Evolutionary conservation across 306 rosid genomes (phyloP).

Genomic region (Castanea crenata): DNA sequence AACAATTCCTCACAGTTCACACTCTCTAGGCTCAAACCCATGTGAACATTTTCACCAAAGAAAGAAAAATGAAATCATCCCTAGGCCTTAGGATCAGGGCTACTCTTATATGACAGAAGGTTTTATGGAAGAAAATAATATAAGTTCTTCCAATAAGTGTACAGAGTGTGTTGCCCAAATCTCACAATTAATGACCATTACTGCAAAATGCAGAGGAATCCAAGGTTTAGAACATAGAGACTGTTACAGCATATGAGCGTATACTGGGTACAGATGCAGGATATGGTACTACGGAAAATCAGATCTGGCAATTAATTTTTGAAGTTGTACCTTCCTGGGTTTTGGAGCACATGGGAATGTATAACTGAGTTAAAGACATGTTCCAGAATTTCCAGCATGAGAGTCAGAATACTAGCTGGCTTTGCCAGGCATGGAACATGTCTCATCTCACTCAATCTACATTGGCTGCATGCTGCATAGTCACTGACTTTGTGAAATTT

Average conservation of each 20-base stretch:
- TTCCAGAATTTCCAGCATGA: neutral
- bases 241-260: neutral
- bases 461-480: neutral
- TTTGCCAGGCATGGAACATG: neutral
- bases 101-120: no score
- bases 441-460: neutral
- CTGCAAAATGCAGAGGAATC: conserved; percentile 10
- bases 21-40: neutral
- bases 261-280: neutral
- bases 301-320: conserved; percentile 10
- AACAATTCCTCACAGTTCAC: neutral
- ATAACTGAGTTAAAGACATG: neutral
- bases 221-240: neutral
- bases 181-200: neutral
- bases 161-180: neutral
- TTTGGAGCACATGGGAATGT: conserved; percentile 16
- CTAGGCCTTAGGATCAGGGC: neutral
- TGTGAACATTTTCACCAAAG: conserved; percentile 1
- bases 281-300: conserved; percentile 25
- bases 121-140: no score
- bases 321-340: neutral
- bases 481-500: neutral
- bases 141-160: no score
- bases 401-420: conserved; percentile 19
- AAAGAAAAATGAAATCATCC: neutral